Conservation (phyloP, 257 asterid species). For the Plantago elongata region DNA sequence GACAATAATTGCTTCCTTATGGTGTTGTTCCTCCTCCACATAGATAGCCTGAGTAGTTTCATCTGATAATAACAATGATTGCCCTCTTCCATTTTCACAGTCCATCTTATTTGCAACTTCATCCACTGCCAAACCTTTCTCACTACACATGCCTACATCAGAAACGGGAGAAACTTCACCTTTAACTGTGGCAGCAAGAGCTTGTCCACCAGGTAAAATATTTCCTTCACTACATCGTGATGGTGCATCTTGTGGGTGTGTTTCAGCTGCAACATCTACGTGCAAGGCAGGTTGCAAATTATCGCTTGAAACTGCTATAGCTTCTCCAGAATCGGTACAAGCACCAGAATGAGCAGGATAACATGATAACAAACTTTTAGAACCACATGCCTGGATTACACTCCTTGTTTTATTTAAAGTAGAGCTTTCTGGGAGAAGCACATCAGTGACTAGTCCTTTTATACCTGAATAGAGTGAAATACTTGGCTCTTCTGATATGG, state of each 20-base stretch:
- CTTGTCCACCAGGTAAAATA: constrained; percentile 21
- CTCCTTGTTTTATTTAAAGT: constrained; percentile 7
- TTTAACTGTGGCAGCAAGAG: constrained; percentile 11
- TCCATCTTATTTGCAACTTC: constrained; percentile 17
- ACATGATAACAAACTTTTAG: constrained; percentile 3
- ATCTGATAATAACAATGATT: constrained; percentile 20
- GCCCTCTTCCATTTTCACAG: constrained; percentile 12
- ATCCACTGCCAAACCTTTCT: constrained; percentile 23
- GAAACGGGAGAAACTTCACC: constrained; percentile 1
- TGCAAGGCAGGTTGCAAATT: constrained; percentile 26
- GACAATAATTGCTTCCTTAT: constrained; percentile 21
- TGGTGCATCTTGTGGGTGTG: constrained; percentile 27
- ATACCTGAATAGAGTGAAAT: constrained; percentile 17
- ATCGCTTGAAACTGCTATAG: constrained; percentile 21
- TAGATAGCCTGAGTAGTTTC: constrained; percentile 17
- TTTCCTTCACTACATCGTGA: constrained; percentile 19
- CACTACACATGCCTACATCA: constrained; percentile 21
- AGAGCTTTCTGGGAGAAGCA: constrained; percentile 11
- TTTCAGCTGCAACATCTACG: constrained; percentile 27
- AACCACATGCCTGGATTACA: constrained; percentile 23
- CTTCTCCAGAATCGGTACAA: constrained; percentile 20
- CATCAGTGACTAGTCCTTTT: not conserved
- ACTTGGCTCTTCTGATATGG: constrained; percentile 10
- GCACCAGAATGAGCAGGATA: constrained; percentile 22
- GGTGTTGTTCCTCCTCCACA: constrained; percentile 21